Percentiles rank a stretch among this genome's conserved stretches.
These are phyloP conservation scores for Phytopythium ostracodes DNA, from an alignment of 352 stramenopile genomes.

Conservation along the genomic window DNA sequence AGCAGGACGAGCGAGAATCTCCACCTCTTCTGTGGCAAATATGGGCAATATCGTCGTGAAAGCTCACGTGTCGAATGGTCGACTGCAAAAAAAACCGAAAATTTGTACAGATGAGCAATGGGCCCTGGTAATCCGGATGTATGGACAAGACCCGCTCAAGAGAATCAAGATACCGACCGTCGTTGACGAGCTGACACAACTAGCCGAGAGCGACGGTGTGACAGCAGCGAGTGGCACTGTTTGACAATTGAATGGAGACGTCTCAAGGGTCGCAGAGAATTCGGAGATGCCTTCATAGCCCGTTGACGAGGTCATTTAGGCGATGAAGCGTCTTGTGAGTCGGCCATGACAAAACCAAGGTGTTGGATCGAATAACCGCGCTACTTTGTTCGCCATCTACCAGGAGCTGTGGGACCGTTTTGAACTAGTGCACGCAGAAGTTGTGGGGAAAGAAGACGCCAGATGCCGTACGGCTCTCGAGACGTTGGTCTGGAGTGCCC, in stretches of 20 bases:
- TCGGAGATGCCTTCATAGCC: neutral
- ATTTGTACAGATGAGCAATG: neutral
- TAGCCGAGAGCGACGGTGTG: neutral
- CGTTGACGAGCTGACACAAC: neutral
- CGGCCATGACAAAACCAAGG: neutral
- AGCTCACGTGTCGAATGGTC: neutral
- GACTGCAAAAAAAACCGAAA: neutral
- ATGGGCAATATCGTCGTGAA: neutral
- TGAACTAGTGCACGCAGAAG: neutral
- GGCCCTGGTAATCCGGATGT: neutral
- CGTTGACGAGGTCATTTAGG: neutral
- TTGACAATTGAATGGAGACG: neutral
- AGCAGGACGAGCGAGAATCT: neutral
- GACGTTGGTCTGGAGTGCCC: neutral
- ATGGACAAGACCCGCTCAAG: neutral
- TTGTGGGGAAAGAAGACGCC: neutral
- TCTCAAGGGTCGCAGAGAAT: neutral
- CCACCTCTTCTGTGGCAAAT: neutral
- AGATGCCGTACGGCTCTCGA: neutral
- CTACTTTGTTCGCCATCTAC: neutral
- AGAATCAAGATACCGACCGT: neutral
- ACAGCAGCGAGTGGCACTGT: neutral
- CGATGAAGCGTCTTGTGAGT: neutral
- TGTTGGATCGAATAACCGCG: neutral
- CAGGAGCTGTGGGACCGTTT: neutral